A percentile compares a stretch with the other conserved stretches of the same genome.
phyloP scores from a whole-genome alignment of 768 basidiomycete species.

The Naganishia vishniacii region DNA sequence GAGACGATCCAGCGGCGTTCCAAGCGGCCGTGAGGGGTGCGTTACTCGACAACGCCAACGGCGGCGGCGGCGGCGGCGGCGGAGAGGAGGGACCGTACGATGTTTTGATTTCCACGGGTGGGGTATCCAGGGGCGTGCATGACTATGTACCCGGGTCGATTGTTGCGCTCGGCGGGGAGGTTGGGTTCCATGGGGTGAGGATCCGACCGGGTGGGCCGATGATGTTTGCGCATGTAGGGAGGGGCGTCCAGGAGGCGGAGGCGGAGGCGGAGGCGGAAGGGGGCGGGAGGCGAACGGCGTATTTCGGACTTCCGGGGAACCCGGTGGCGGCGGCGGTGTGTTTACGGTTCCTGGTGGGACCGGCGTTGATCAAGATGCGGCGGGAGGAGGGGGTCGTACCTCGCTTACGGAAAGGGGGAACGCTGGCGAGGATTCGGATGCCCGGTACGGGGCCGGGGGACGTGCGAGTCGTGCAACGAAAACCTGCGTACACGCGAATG shows the following conservation, averaged over 20 bases:
- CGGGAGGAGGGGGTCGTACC: background rate
- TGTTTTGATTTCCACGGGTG: slow-evolving; percentile 23
- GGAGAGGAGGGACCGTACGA: no score
- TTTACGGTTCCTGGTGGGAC: slow-evolving; percentile 21
- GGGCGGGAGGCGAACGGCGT: slow-evolving; percentile 2
- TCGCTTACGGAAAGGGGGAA: background rate
- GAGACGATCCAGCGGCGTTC: background rate
- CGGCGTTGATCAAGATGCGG: slow-evolving; percentile 13
- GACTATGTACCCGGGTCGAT: slow-evolving; percentile 23
- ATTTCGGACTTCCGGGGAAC: slow-evolving; percentile 24
- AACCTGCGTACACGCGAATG: slow-evolving; percentile 8
- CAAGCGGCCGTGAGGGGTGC: background rate
- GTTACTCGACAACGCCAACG: background rate
- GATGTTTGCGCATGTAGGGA: slow-evolving; percentile 21
- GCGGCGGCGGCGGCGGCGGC: no score
- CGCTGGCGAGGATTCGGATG: background rate
- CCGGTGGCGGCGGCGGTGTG: slow-evolving; percentile 22
- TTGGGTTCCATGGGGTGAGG: slow-evolving; percentile 19
- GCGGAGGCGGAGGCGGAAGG: no score
- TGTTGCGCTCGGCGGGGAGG: slow-evolving; percentile 16
- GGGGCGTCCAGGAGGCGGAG: no score
- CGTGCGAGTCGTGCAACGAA: background rate
- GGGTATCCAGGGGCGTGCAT: slow-evolving; percentile 21
- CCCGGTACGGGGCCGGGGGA: background rate
- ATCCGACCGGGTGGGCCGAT: slow-evolving; percentile 23